Percentiles rank a stretch among this genome's conserved stretches.
Evolutionary conservation across 495 filamentous ascomycete genomes (phyloP).

Genomic region (Aspergillus steynii): DNA sequence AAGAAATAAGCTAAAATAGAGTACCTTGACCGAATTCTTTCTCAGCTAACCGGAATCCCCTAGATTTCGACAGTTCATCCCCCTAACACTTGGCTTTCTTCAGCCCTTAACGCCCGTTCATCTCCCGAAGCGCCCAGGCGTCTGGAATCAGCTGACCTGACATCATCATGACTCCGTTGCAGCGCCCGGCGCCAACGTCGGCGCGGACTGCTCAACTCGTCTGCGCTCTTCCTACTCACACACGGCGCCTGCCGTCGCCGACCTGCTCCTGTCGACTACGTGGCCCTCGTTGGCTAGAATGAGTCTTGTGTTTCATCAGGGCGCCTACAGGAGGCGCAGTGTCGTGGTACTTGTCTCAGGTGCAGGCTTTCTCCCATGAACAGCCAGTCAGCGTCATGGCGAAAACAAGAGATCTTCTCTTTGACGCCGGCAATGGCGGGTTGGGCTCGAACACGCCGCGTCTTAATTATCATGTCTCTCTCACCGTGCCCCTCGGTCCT

Average conservation of each 20-base stretch:
- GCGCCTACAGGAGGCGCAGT: constrained; percentile 34
- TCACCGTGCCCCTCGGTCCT: constrained; percentile 5
- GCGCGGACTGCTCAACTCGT: constrained; percentile 34
- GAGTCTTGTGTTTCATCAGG: constrained; percentile 37
- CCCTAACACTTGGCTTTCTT: neutral
- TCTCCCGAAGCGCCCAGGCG: neutral
- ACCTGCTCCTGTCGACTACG: constrained; percentile 1
- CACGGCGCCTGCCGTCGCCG: constrained; percentile 22
- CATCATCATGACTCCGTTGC: constrained; percentile 17
- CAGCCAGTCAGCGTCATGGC: constrained; percentile 17
- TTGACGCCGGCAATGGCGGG: constrained; percentile 19
- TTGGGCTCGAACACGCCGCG: constrained; percentile 14
- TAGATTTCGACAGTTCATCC: neutral
- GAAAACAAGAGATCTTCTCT: constrained; percentile 11
- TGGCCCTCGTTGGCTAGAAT: constrained; percentile 12
- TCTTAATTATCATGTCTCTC: constrained; percentile 12
- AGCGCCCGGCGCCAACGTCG: constrained; percentile 30
- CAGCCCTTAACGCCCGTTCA: neutral
- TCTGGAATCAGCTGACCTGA: constrained; percentile 22
- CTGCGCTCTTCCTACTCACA: constrained; percentile 19
- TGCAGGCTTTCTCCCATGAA: constrained; percentile 3
- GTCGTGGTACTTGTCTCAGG: constrained; percentile 31
- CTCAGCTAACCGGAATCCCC: neutral
- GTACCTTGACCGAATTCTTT: neutral
- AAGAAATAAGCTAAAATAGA: neutral